Base-by-base conservation (phyloP, 352 stramenopile species). In the Globisporangium parvum region DNA sequence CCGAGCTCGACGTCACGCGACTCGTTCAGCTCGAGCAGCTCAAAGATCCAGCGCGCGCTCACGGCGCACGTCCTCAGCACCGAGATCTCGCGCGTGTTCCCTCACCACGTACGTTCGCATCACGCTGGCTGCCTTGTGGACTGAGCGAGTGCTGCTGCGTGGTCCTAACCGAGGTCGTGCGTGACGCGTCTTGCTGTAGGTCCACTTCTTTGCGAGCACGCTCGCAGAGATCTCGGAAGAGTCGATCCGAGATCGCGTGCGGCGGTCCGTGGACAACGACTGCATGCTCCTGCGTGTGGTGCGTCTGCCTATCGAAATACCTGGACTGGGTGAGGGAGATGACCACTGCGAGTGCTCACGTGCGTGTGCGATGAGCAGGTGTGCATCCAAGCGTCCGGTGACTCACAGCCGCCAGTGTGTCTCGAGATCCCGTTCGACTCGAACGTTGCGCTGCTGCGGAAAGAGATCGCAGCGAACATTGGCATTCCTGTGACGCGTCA, bases 71-170 rank as follows among this genome's bases (percentile, higher is more conserved):
- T 88, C 8, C 77, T 92, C 42, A 82, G 79, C n/a, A 78, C 77
- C 23, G 85, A 95, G 60, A 90, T 95, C 35, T 91, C 88, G 17
- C 70, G 75, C n/a, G 84, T 95, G 28, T 95, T 95, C 48, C 85
- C 84, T 6, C 85, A 95, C 21, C 83, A 95, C 63, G 85, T 94
- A 78, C 47, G 75, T 12, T 37, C 31, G 6, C 31, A 37, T 37
- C 6, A 37, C 31, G 61, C 24, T 15, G n/a, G 18, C 26, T 47
- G 23, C 58, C 0, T 23, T 33, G 0, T 47, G 8, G 11, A 14
- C 44, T 33, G 10, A 8, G 26, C 3, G 9, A 39, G 11, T 14
- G 10, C 35, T 45, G 8, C 12, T 47, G 23, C 53, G 14, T 37
- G 6, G 31, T 37, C 31, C 31, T 37, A 10, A 37, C 31, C 10